Evolutionary conservation across 1,284 basidiomycete genomes (phyloP), one percentile per base, ranked within the genome.

Genomic region (Thelephora terrestris): DNA sequence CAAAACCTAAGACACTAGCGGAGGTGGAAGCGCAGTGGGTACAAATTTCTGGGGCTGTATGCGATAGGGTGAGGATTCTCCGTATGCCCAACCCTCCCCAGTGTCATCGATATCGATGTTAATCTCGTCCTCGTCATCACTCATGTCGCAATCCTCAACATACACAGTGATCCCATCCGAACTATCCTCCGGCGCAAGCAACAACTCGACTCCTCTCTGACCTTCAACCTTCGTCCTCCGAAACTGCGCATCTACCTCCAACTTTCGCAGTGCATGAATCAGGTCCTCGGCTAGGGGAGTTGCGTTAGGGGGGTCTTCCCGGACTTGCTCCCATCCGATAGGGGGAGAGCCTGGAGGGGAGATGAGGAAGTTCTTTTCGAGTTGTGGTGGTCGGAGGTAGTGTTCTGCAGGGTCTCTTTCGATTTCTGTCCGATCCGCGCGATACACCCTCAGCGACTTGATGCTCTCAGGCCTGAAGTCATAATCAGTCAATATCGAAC

Each of bases 331-430:
- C 95, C 95, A 99, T 1, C 95, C 95, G 2, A 96, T 84, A 0
- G 95, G 95, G 0, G 96, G 95, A 0, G 91, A 94, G n/a, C 95
- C 96, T 1, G 96, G 96, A 1, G 95, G 95, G 0, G 93, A 97
- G 57, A 99, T 95, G 47, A 99, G 76, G 68, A 98, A 98, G 69
- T 99, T 98, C 69, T 91, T 91, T 58, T 91, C 86, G 35, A 82
- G 61, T 0, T 75, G 70, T 0, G 95, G 95, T 0, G 91, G 90
- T 24, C 74, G 76, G 42, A 97, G 77, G 57, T 85, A 77, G 52
- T 72, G 62, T 55, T 53, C 23, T 57, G 68, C 61, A 37, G 67
- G 64, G 52, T 65, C 71, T 55, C 60, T 68, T 55, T 69, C 73
- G 58, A 81, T 73, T 53, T 81, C 77, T 43, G 87, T 91, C 2